Conservation (phyloP, 257 asterid genomes). For the Solanum tarijense region DNA sequence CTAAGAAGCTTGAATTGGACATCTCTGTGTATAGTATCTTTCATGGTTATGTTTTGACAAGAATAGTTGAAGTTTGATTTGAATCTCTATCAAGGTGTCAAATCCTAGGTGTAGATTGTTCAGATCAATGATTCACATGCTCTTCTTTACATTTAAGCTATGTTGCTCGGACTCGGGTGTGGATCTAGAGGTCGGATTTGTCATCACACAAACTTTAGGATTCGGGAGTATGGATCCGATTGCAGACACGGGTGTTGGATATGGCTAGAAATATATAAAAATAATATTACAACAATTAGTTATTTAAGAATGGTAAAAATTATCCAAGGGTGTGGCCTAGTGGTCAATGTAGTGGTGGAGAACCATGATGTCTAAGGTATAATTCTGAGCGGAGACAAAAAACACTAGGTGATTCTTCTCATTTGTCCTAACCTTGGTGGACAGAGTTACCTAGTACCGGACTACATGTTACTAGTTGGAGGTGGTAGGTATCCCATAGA, state of each 20-base stretch:
- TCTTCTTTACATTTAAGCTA: not conserved
- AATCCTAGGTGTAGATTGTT: not conserved
- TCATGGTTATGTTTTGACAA: not conserved
- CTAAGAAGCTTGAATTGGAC: not conserved
- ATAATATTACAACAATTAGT: not conserved
- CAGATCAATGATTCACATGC: not conserved
- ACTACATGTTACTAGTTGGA: too few relatives aligned
- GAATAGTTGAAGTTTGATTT: not conserved
- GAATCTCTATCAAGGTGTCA: not conserved
- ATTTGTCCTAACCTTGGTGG: too few relatives aligned
- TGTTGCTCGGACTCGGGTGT: not conserved
- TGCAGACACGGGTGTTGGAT: not conserved
- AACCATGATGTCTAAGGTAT: too few relatives aligned
- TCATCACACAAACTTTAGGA: not conserved
- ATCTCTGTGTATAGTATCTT: not conserved
- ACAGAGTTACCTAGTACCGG: too few relatives aligned
- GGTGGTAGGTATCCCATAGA: too few relatives aligned
- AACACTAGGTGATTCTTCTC: too few relatives aligned
- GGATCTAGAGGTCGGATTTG: not conserved
- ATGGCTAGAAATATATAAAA: not conserved
- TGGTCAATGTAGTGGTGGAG: too few relatives aligned
- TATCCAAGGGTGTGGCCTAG: too few relatives aligned
- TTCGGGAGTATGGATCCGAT: not conserved
- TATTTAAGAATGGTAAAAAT: not conserved
- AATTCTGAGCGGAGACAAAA: too few relatives aligned